Percentiles rank a stretch among this genome's conserved stretches.
Evolutionary conservation across 306 rosid species (phyloP).

Genomic region (Cicer arietinum): DNA sequence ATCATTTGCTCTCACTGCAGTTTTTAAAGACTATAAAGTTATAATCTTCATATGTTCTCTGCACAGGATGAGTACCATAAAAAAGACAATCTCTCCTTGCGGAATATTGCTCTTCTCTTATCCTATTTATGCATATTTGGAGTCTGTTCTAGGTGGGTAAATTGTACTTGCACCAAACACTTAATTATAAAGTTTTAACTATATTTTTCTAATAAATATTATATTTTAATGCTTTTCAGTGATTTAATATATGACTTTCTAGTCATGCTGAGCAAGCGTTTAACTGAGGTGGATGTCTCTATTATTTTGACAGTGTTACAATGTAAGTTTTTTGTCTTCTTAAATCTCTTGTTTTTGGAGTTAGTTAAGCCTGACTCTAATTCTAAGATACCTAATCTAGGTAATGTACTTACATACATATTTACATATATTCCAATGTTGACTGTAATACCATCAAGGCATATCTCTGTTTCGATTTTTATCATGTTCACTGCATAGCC

Average conservation of each 20-base stretch:
- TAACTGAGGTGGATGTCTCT: constrained; percentile 82
- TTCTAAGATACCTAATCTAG: neutral
- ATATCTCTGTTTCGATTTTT: constrained; percentile 15
- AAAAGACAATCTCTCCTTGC: constrained; percentile 82
- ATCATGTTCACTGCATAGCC: neutral
- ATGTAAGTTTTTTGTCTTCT: constrained; percentile 59
- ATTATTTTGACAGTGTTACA: constrained; percentile 76
- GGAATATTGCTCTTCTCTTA: constrained; percentile 79
- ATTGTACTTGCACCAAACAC: neutral
- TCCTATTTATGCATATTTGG: constrained; percentile 85
- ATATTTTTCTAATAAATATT: constrained; percentile 44
- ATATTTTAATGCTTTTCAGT: constrained; percentile 60
- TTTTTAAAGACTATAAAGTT: constrained; percentile 30
- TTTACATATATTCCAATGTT: neutral
- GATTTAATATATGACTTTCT: constrained; percentile 88
- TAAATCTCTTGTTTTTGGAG: neutral
- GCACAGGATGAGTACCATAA: constrained; percentile 78
- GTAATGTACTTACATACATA: neutral
- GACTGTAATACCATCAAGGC: constrained; percentile 2
- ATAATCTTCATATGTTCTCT: constrained; percentile 31
- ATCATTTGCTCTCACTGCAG: constrained; percentile 16
- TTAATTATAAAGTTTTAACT: constrained; percentile 24
- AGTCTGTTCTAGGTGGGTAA: constrained; percentile 78
- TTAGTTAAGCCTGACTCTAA: neutral
- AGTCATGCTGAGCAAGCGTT: constrained; percentile 70